phyloP scores from a whole-genome alignment of 2,329 filamentous ascomycete genomes.

The Sporothrix phasma region DNA sequence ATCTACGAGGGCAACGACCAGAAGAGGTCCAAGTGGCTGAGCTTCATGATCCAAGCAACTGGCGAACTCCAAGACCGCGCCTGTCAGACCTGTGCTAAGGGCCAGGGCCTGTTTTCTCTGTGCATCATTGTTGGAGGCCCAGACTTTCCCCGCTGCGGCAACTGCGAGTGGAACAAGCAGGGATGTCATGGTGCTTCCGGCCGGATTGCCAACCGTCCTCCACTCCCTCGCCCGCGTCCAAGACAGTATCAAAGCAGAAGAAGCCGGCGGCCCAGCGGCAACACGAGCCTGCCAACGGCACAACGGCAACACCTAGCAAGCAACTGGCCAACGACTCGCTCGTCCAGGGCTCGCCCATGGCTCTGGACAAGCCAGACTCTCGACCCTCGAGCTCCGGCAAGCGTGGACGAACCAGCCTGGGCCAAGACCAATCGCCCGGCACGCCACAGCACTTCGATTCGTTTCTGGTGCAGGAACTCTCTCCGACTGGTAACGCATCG shows the following conservation, averaged over 20 bases:
- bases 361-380: not conserved
- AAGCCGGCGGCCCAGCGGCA: not conserved
- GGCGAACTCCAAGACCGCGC: constrained; percentile 32
- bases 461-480: not conserved
- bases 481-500: constrained; percentile 2
- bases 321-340: not conserved
- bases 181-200: constrained; percentile 21
- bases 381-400: not conserved
- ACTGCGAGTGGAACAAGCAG: constrained; percentile 40
- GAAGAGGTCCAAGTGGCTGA: constrained; percentile 38
- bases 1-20: constrained; percentile 32
- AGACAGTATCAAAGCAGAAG: not conserved
- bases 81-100: constrained; percentile 34
- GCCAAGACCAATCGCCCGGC: not conserved
- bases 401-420: not conserved
- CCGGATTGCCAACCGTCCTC: not conserved
- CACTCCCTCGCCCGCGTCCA: not conserved
- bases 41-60: constrained; percentile 41
- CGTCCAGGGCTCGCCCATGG: not conserved
- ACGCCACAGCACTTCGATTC: not conserved
- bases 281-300: not conserved
- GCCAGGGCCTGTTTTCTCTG: constrained; percentile 35
- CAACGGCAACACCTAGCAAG: not conserved
- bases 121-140: constrained; percentile 35
- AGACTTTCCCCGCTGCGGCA: constrained; percentile 39